A percentile compares a stretch with the other conserved stretches of the same genome.
phyloP scores from a whole-genome alignment of 768 basidiomycete species.

The Panellus pusillus region DNA sequence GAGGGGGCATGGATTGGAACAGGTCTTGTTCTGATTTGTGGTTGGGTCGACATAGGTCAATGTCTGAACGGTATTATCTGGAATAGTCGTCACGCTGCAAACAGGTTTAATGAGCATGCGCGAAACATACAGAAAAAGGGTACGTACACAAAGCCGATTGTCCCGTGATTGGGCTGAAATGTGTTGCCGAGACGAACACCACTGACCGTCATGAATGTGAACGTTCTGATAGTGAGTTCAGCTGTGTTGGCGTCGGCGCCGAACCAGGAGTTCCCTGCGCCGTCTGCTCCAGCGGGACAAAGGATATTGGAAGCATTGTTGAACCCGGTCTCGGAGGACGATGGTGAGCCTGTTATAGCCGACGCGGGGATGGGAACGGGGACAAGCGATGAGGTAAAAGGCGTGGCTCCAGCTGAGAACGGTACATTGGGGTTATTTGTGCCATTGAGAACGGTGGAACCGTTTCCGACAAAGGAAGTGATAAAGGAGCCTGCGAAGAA shows the following conservation, averaged over 20 bases:
- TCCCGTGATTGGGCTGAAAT: constrained; percentile 76
- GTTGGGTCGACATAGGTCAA: constrained; percentile 77
- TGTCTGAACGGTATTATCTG: constrained; percentile 79
- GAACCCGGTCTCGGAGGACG: constrained; percentile 60
- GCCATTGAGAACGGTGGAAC: constrained; percentile 47
- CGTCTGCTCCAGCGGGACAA: constrained; percentile 83
- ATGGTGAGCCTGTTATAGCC: constrained; percentile 50
- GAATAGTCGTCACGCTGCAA: constrained; percentile 78
- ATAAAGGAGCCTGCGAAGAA: constrained; percentile 90
- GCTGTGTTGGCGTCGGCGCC: constrained; percentile 69
- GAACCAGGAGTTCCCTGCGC: constrained; percentile 83
- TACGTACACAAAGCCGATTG: constrained; percentile 82
- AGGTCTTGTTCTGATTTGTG: constrained; percentile 75
- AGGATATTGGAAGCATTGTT: constrained; percentile 68
- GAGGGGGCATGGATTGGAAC: constrained; percentile 77
- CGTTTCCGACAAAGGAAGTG: constrained; percentile 63
- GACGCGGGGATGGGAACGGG: constrained; percentile 66
- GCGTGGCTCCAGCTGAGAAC: constrained; percentile 76
- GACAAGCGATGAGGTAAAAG: constrained; percentile 88
- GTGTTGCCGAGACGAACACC: constrained; percentile 93
- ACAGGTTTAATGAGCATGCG: constrained; percentile 16
- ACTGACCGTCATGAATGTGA: constrained; percentile 67
- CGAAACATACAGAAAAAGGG: not conserved
- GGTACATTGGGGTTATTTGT: constrained; percentile 87
- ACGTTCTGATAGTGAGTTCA: constrained; percentile 76